These are phyloP conservation scores for Bimuria novae-zelandiae DNA, from an alignment of 2,329 filamentous ascomycete genomes.

Conservation along the genomic window DNA sequence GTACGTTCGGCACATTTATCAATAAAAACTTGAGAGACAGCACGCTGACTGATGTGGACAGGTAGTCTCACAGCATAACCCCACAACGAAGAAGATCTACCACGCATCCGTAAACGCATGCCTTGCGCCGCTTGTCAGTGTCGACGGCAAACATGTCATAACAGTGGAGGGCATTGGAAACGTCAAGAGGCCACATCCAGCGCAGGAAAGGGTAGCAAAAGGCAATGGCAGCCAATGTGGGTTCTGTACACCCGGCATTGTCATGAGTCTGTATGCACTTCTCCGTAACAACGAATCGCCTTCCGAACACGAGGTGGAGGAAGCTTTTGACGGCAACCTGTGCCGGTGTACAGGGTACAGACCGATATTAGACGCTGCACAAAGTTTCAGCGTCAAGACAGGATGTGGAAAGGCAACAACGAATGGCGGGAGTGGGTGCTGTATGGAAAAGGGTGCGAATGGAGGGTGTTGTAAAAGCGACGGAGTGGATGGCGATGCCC, in stretches of 20 bases:
- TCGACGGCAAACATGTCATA: conserved; percentile 97
- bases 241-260: conserved; percentile 96
- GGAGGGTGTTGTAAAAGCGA: conserved; percentile 51
- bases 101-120: conserved; percentile 98
- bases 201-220: conserved; percentile 88
- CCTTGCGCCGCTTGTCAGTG: conserved; percentile 85
- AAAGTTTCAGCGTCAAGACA: conserved; percentile 74
- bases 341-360: conserved; percentile 95
- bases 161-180: conserved; percentile 96
- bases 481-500: conserved; percentile 38
- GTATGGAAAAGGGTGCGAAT: conserved; percentile 61
- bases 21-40: no score
- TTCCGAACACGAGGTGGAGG: conserved; percentile 82
- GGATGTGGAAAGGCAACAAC: conserved; percentile 60
- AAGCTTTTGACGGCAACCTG: conserved; percentile 95
- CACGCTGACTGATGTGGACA: conserved; percentile 30
- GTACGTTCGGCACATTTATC: conserved; percentile 50
- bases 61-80: conserved; percentile 90
- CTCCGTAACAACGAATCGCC: conserved; percentile 82
- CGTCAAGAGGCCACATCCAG: conserved; percentile 82
- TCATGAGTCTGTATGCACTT: conserved; percentile 95
- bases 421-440: conserved; percentile 70
- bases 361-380: conserved; percentile 90
- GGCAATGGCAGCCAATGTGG: conserved; percentile 92
- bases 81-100: conserved; percentile 89